Evolutionary conservation across 148 eudicot species (phyloP).

Genomic region (Hydrangea macrophylla): DNA sequence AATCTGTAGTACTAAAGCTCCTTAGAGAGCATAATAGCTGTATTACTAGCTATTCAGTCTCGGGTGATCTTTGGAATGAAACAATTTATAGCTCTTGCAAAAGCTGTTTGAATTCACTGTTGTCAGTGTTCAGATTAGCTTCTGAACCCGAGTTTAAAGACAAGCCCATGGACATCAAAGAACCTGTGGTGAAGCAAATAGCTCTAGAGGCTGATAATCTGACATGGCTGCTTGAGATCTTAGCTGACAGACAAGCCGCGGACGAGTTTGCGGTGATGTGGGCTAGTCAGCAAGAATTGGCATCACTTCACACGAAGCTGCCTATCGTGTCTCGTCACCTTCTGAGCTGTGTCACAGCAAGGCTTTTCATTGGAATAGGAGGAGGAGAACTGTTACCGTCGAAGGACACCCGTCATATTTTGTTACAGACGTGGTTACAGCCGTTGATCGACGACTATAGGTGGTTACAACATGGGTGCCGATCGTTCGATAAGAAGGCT

Average conservation of each 20-base stretch:
- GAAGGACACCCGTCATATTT: conserved; percentile 64
- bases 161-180: conserved; percentile 28
- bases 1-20: conserved; percentile 76
- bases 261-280: conserved; percentile 79
- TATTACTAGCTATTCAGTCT: conserved; percentile 34
- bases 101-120: conserved; percentile 47
- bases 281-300: conserved; percentile 76
- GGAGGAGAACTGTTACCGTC: conserved; percentile 78
- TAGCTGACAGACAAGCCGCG: conserved; percentile 72
- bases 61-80: conserved; percentile 59
- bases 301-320: conserved; percentile 51
- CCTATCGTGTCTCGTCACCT: conserved; percentile 58
- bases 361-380: conserved; percentile 90
- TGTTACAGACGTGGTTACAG: conserved; percentile 75
- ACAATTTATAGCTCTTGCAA: conserved; percentile 62
- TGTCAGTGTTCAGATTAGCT: conserved; percentile 51
- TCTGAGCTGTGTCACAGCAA: conserved; percentile 67
- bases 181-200: conserved; percentile 52
- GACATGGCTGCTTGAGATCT: conserved; percentile 79
- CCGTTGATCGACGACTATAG: conserved; percentile 80
- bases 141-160: conserved; percentile 38
- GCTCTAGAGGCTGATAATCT: conserved; percentile 82
- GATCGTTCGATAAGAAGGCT: conserved; percentile 76
- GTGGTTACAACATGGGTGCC: conserved; percentile 83
- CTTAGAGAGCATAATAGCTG: conserved; percentile 62